Conservation (phyloP, 2,329 filamentous ascomycete genomes). For the Diaporthe sp. region DNA sequence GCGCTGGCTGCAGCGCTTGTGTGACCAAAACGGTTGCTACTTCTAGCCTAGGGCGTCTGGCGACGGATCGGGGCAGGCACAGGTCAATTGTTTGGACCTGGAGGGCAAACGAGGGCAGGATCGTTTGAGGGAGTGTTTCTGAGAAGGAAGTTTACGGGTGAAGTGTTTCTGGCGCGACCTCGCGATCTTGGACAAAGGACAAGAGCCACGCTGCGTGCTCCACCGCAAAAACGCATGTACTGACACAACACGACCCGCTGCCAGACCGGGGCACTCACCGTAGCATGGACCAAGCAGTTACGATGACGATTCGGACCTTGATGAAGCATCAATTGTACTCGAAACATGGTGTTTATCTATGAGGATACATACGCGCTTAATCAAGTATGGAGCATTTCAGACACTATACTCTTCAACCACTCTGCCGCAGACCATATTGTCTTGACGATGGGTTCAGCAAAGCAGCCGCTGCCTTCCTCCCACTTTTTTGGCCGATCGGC, state of each 20-base stretch:
- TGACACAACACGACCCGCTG: slow-evolving; percentile 33
- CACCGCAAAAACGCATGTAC: slow-evolving; percentile 28
- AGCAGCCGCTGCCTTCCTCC: no score
- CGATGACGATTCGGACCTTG: no score
- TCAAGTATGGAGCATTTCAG: background rate
- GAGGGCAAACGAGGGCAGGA: background rate
- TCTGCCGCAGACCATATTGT: no score
- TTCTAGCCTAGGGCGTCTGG: background rate
- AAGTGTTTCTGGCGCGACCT: slow-evolving; percentile 3
- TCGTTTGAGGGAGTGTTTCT: background rate
- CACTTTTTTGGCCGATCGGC: slow-evolving; percentile 22
- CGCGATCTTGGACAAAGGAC: slow-evolving; percentile 1
- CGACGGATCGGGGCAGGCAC: background rate
- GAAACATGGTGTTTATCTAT: background rate
- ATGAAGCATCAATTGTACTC: no score
- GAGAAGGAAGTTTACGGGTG: slow-evolving; percentile 3
- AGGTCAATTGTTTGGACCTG: background rate
- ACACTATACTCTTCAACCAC: background rate
- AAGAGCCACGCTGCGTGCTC: slow-evolving; percentile 31
- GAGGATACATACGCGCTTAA: background rate
- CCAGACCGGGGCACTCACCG: slow-evolving; percentile 21
- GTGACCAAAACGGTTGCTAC: background rate
- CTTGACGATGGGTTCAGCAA: background rate
- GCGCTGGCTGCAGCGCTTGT: slow-evolving; percentile 6
- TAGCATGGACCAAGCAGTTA: background rate